Evolutionary conservation across 257 asterid genomes (phyloP).

Genomic region (Lycium barbarum): DNA sequence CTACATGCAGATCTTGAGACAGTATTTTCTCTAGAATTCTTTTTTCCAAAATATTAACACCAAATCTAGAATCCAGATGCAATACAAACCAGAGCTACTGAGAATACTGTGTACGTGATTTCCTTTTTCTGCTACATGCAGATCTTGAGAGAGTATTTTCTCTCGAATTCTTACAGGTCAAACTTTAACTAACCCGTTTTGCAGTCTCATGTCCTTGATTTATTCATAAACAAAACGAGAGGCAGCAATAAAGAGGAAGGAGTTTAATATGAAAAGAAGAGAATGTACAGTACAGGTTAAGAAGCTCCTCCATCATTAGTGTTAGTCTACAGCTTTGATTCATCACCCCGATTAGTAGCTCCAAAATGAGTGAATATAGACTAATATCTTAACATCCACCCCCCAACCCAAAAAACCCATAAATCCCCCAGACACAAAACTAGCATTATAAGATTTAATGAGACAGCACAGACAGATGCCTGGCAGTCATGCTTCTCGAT

Average conservation of each 20-base stretch:
- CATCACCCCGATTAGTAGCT: background rate
- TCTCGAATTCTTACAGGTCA: background rate
- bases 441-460: no score
- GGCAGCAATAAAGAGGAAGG: background rate
- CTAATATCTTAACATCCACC: background rate
- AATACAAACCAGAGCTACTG: background rate
- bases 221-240: slow-evolving; percentile 4
- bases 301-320: background rate
- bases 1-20: background rate
- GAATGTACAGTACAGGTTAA: background rate
- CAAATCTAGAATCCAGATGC: slow-evolving; percentile 8
- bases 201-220: background rate
- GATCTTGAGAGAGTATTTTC: background rate
- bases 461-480: no score
- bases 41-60: slow-evolving; percentile 12
- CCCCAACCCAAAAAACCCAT: no score
- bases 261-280: background rate
- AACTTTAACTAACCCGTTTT: background rate
- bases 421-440: no score
- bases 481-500: no score
- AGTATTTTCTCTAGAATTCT: no score
- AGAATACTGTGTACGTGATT: background rate
- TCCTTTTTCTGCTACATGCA: background rate
- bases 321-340: background rate
- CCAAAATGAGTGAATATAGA: background rate